Percentiles rank a stretch among this genome's conserved stretches.
Conservation (phyloP, 768 basidiomycete genomes). For the Leccinum pellstonianum region DNA sequence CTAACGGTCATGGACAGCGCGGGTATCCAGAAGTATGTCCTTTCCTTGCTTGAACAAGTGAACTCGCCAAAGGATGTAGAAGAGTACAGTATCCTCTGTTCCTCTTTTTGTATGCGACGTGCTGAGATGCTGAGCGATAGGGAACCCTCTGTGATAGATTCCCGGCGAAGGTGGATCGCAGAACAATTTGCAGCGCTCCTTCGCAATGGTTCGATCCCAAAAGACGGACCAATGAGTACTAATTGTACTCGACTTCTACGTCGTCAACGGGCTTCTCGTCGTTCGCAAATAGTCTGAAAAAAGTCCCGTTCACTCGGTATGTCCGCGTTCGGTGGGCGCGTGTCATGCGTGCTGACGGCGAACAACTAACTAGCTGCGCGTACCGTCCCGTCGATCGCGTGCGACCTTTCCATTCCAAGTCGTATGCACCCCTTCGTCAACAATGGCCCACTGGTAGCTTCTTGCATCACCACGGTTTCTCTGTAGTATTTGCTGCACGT, state of each 20-base stretch:
- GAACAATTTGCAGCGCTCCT: conserved; percentile 82
- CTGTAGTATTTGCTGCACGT: too few species aligned
- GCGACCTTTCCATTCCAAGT: too few species aligned
- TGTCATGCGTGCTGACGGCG: background rate
- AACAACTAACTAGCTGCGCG: conserved; percentile 44
- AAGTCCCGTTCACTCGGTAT: conserved; percentile 55
- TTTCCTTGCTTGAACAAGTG: conserved; percentile 64
- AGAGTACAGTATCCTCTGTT: conserved; percentile 37
- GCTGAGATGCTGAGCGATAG: conserved; percentile 33
- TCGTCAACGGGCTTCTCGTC: conserved; percentile 77
- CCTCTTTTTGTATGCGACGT: conserved; percentile 1
- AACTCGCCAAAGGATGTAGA: conserved; percentile 45
- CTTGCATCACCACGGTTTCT: too few species aligned
- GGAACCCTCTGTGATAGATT: conserved; percentile 46
- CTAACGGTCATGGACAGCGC: conserved; percentile 67
- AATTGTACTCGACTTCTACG: conserved; percentile 75
- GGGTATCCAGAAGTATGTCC: conserved; percentile 77
- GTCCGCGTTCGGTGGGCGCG: conserved; percentile 25
- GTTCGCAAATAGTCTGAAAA: conserved; percentile 73
- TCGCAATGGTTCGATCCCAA: conserved; percentile 76
- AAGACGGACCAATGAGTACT: conserved; percentile 56
- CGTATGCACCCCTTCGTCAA: too few species aligned
- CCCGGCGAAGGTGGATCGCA: conserved; percentile 75
- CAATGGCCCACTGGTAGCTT: too few species aligned
- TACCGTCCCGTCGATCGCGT: conserved; percentile 40